Percentiles rank a stretch among this genome's conserved stretches.
Evolutionary conservation across 441 rosid genomes (phyloP).

Genomic region (Isatis lusitanica): DNA sequence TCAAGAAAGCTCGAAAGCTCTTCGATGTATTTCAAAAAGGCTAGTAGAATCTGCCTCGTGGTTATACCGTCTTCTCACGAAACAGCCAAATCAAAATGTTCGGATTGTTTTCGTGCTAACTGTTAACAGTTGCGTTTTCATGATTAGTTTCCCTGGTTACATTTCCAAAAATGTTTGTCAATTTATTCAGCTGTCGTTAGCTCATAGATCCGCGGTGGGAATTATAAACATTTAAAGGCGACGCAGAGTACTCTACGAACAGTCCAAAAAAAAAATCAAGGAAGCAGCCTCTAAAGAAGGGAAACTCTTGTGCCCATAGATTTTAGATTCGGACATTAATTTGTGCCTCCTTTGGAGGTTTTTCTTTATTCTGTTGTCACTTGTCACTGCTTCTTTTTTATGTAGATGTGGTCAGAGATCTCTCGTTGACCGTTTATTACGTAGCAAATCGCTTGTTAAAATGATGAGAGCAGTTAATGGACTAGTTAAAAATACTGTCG

Average conservation of each 20-base stretch:
- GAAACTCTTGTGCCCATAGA: conserved; percentile 21
- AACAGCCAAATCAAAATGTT: conserved; percentile 14
- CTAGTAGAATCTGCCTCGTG: conserved; percentile 49
- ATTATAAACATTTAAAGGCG: not conserved
- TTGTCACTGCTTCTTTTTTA: not conserved
- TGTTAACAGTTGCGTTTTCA: no score
- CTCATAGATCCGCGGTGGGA: not conserved
- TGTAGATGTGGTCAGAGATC: conserved; percentile 13
- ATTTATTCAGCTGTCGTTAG: no score
- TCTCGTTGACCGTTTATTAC: conserved; percentile 10
- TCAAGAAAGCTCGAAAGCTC: conserved; percentile 67
- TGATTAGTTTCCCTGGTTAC: no score
- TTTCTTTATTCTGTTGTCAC: not conserved
- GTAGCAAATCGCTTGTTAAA: not conserved
- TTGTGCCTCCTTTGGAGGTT: conserved; percentile 6
- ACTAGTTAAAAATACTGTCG: not conserved
- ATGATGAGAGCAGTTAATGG: not conserved
- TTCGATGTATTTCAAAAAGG: conserved; percentile 49
- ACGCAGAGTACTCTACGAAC: not conserved
- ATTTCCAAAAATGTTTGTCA: no score
- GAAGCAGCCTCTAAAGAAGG: conserved; percentile 25
- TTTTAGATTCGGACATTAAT: conserved; percentile 5
- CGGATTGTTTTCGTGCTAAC: not conserved
- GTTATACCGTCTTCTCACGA: conserved; percentile 46
- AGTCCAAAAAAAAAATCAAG: conserved; percentile 1